phyloP scores from a whole-genome alignment of 2,329 filamentous ascomycete species.

The Pseudocercospora musae region DNA sequence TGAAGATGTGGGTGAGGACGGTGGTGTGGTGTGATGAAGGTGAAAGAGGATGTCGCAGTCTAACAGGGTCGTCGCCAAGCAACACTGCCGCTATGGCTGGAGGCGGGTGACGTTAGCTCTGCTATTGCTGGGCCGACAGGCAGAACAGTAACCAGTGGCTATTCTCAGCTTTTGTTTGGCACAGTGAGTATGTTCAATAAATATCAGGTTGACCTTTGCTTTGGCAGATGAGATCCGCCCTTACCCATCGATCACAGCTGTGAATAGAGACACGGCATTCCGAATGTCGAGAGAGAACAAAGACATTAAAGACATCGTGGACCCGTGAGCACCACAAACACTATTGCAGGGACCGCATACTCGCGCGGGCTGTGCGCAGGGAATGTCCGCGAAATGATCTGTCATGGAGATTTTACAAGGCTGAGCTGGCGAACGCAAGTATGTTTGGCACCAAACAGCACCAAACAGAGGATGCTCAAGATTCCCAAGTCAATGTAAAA shows the following conservation, averaged over 20 bases:
- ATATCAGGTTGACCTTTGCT: background rate
- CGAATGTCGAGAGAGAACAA: background rate
- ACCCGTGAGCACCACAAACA: background rate
- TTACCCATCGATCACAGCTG: background rate
- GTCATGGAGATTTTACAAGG: too few relatives aligned
- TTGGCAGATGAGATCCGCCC: background rate
- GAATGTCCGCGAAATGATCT: background rate
- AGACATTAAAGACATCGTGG: background rate
- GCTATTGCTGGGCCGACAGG: background rate
- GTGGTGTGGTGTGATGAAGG: background rate
- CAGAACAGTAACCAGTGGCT: background rate
- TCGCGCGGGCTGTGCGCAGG: background rate
- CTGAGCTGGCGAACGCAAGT: too few relatives aligned
- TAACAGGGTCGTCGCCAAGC: background rate
- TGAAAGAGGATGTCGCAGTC: constrained; percentile 1
- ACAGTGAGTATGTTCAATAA: background rate
- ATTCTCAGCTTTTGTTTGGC: background rate
- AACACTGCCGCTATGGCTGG: background rate
- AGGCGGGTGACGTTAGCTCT: background rate
- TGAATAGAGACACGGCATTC: background rate
- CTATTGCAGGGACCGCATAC: background rate
- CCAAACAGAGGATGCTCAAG: background rate
- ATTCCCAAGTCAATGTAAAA: background rate
- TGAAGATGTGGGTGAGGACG: background rate
- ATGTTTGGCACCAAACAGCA: too few relatives aligned